Conservation (phyloP, 2,329 filamentous ascomycete genomes). For the Mycosphaerelloides madeirae region DNA sequence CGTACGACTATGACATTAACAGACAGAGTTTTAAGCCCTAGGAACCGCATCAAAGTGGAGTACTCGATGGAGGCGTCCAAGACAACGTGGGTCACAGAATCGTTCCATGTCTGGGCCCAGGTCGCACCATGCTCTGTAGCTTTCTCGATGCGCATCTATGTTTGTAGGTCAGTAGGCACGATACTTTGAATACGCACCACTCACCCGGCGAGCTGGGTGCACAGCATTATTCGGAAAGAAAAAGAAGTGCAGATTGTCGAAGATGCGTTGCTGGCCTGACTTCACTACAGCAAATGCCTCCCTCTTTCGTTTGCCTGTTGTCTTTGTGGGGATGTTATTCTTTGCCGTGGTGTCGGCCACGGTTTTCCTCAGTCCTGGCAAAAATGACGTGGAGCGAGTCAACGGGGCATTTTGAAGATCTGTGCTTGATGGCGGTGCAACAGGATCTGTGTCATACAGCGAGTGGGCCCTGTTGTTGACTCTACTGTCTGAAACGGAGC, state of each 20-base stretch:
- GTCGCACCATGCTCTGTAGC: constrained; percentile 69
- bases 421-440: constrained; percentile 8
- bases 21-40: constrained; percentile 48
- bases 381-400: neutral
- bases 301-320: constrained; percentile 28
- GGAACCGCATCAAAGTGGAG: constrained; percentile 55
- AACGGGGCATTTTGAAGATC: constrained; percentile 2
- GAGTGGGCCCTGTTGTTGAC: neutral
- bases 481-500: constrained; percentile 24
- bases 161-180: too few species aligned
- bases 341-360: constrained; percentile 17
- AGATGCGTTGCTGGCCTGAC: constrained; percentile 27
- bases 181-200: too few species aligned
- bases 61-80: constrained; percentile 67
- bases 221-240: constrained; percentile 80
- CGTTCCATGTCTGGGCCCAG: constrained; percentile 58
- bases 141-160: constrained; percentile 38
- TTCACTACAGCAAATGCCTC: constrained; percentile 18
- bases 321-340: constrained; percentile 10
- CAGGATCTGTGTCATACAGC: neutral
- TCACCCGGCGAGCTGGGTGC: constrained; percentile 54
- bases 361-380: constrained; percentile 12
- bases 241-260: constrained; percentile 36
- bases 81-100: constrained; percentile 68
- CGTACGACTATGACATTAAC: constrained; percentile 48